Evolutionary conservation across 2,329 filamentous ascomycete genomes (phyloP).

Genomic region (Talaromyces sp.): DNA sequence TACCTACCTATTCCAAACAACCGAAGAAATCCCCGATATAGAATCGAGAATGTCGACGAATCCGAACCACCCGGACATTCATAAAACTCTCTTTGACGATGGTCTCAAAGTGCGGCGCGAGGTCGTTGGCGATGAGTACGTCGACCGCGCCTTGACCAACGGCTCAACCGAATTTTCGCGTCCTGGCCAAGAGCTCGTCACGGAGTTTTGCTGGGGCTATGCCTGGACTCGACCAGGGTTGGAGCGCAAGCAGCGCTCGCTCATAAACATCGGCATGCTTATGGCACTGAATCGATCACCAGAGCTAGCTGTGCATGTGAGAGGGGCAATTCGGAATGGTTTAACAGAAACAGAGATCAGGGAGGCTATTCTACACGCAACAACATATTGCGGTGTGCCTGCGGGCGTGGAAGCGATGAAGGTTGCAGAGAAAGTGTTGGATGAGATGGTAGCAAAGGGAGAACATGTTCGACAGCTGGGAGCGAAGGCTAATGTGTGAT

Average conservation of each 20-base stretch:
- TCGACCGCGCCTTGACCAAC: conserved; percentile 53
- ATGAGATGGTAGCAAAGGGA: conserved; percentile 47
- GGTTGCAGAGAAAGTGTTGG: conserved; percentile 47
- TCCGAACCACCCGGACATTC: conserved; percentile 36
- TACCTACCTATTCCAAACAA: background rate
- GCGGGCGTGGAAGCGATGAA: conserved; percentile 54
- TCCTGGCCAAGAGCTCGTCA: conserved; percentile 60
- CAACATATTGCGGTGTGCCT: conserved; percentile 52
- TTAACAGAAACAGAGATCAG: conserved; percentile 59
- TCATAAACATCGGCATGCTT: conserved; percentile 63
- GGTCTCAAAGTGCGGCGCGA: conserved; percentile 57
- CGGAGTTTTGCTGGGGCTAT: conserved; percentile 61
- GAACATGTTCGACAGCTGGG: conserved; percentile 25
- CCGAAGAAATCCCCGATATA: background rate
- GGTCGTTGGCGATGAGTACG: conserved; percentile 60
- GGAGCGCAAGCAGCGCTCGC: conserved; percentile 55
- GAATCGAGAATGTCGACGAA: conserved; percentile 34
- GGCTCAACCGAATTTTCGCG: conserved; percentile 56
- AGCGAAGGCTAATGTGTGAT: conserved; percentile 7
- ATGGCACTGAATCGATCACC: conserved; percentile 56
- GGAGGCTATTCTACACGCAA: conserved; percentile 51
- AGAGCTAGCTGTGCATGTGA: conserved; percentile 59
- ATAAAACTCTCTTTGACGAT: conserved; percentile 57
- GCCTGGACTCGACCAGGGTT: conserved; percentile 62
- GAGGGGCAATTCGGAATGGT: conserved; percentile 61